A percentile compares a stretch with the other conserved stretches of the same genome.
phyloP scores from a whole-genome alignment of 1,284 basidiomycete species.

The Rhizopogon hawkerae region DNA sequence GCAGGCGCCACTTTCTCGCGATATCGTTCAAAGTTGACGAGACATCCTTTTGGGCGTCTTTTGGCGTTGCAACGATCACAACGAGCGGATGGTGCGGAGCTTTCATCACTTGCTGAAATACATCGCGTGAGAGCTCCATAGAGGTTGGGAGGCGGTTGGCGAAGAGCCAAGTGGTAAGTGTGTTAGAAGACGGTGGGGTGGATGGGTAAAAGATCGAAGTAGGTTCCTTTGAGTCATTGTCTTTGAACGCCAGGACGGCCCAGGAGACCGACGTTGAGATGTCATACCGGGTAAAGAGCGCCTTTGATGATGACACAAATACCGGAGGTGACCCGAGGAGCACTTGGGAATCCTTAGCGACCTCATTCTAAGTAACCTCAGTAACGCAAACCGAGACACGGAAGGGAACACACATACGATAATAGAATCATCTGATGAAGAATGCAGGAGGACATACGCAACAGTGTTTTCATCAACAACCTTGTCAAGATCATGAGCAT shows the following conservation, averaged over 20 bases:
- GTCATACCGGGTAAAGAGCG: slow-evolving; percentile 44
- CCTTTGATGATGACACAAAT: slow-evolving; percentile 42
- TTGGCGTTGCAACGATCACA: slow-evolving; percentile 54
- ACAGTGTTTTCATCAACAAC: slow-evolving; percentile 51
- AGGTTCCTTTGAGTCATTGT: slow-evolving; percentile 41
- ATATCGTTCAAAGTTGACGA: slow-evolving; percentile 44
- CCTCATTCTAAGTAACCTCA: slow-evolving; percentile 31
- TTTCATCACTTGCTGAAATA: slow-evolving; percentile 78
- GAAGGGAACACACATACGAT: slow-evolving; percentile 31
- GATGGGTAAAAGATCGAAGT: slow-evolving; percentile 30
- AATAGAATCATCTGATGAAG: slow-evolving; percentile 32
- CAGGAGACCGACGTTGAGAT: slow-evolving; percentile 43
- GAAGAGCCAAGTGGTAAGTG: slow-evolving; percentile 46
- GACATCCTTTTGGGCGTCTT: slow-evolving; percentile 33
- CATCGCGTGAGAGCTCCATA: slow-evolving; percentile 62
- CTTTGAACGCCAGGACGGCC: slow-evolving; percentile 70
- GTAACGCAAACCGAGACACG: background rate
- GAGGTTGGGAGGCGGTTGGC: slow-evolving; percentile 63
- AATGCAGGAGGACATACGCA: slow-evolving; percentile 69
- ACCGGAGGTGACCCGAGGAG: slow-evolving; percentile 68
- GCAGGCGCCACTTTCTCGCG: slow-evolving; percentile 57
- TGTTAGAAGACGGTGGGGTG: slow-evolving; percentile 24
- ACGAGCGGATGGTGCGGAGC: slow-evolving; percentile 66
- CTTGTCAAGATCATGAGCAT: slow-evolving; percentile 44
- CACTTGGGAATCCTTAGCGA: slow-evolving; percentile 41